Percentiles rank a stretch among this genome's conserved stretches.
These are phyloP conservation scores for Hericium coralloides DNA, from an alignment of 768 basidiomycete species.

Conservation along the genomic window DNA sequence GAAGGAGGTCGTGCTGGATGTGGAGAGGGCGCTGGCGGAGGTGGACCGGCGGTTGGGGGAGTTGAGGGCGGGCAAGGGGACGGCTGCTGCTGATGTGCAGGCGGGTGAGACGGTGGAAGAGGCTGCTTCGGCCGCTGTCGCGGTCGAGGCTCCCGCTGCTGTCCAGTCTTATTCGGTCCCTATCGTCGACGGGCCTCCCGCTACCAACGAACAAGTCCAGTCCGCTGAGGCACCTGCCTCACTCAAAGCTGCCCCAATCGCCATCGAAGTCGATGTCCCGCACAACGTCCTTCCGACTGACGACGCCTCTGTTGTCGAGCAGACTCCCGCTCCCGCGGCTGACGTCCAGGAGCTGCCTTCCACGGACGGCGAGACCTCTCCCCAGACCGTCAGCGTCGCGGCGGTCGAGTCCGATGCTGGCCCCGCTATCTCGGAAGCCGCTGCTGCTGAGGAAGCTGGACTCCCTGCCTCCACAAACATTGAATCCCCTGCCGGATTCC, in stretches of 20 bases:
- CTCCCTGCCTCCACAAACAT: too few relatives aligned
- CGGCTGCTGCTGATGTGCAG: background rate
- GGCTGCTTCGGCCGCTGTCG: background rate
- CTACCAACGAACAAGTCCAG: background rate
- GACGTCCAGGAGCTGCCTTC: too few relatives aligned
- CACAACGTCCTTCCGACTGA: too few relatives aligned
- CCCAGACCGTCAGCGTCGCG: background rate
- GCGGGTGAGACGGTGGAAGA: background rate
- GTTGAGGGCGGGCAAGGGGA: background rate
- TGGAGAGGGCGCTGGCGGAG: conserved; percentile 52
- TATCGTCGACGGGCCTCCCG: background rate
- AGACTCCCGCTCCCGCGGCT: background rate
- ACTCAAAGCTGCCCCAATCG: background rate
- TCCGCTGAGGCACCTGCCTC: background rate
- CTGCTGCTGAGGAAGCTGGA: too few relatives aligned
- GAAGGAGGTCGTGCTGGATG: conserved; percentile 40
- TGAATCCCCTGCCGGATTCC: too few relatives aligned
- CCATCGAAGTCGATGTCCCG: background rate
- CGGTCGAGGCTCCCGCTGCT: background rate
- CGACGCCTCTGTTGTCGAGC: background rate
- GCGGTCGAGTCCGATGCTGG: background rate
- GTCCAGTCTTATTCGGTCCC: background rate
- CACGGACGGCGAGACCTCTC: background rate
- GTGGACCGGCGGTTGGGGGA: conserved; percentile 29
- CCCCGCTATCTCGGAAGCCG: too few relatives aligned